Evolutionary conservation across 2,329 filamentous ascomycete species (phyloP), one percentile per base, ranked within the genome.

Genomic region (Ilyonectria robusta): DNA sequence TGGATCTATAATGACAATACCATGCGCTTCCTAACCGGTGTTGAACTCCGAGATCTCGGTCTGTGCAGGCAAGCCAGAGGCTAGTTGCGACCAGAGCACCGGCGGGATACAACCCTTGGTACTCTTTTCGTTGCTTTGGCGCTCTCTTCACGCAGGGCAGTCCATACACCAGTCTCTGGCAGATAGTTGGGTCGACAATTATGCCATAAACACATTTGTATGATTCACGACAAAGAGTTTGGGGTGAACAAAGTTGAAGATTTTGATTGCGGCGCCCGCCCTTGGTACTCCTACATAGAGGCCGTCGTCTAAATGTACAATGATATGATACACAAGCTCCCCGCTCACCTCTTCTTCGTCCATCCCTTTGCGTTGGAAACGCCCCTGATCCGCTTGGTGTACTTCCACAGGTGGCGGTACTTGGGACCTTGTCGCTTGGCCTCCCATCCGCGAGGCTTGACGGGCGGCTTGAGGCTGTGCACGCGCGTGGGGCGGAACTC

Each of bases 401-500:
- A 90, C 85, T 90, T 90, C 87, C 88, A 89, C 71, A 91, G 80
- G 69, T 87, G 84, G 76, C 84, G 86, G 83, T 88, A 92, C 87
- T 91, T 91, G 79, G 87, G 85, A 70, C 88, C 87, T 77, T 89
- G 85, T 75, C 87, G 84, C 85, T 89, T 90, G 75, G 89, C 89
- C 74, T 92, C 89, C 89, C 89, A 92, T 69, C 89, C 89, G 68
- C 87, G 86, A 8, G 86, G 81, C 84, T 88, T 89, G 82, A 86
- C 85, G 50, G 87, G 87, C 48, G 83, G 83, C 84, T 91, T 91
- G 75, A 91, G 82, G 74, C 88, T 88, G 83, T 93, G 88, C 67
- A 95, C 87, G 77, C 90, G 93, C 83, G 92, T 92, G 78, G 90
- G 89, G 84, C 93, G 93, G 81, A 97, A 93, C 84, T 98, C 94